Percentiles rank a stretch among this genome's conserved stretches.
Conservation (phyloP, 2,329 filamentous ascomycete species). For the Alternaria arborescens region DNA sequence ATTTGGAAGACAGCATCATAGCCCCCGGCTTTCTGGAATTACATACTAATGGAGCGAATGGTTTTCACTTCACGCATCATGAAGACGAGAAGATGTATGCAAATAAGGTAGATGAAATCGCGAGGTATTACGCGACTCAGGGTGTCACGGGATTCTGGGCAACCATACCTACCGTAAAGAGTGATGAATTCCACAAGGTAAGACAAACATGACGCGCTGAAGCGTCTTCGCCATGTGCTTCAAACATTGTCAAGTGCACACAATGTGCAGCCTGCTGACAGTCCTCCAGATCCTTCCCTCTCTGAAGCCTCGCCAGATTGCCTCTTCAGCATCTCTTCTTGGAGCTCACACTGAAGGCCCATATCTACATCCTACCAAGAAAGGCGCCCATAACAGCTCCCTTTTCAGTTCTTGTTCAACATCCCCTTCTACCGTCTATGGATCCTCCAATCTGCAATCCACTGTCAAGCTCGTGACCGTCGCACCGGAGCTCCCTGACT, state of each 20-base stretch:
- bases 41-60: slow-evolving; percentile 63
- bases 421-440: slow-evolving; percentile 55
- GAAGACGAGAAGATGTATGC: slow-evolving; percentile 54
- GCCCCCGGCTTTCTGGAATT: slow-evolving; percentile 65
- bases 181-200: slow-evolving; percentile 57
- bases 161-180: slow-evolving; percentile 61
- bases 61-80: slow-evolving; percentile 64
- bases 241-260: background rate
- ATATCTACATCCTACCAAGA: slow-evolving; percentile 62
- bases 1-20: slow-evolving; percentile 60
- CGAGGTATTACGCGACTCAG: slow-evolving; percentile 59
- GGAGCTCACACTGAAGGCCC: slow-evolving; percentile 67
- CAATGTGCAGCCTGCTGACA: slow-evolving; percentile 14
- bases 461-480: slow-evolving; percentile 62
- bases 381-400: slow-evolving; percentile 61
- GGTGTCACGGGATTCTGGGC: slow-evolving; percentile 65
- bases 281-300: slow-evolving; percentile 57
- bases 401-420: slow-evolving; percentile 54
- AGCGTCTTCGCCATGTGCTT: background rate
- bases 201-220: background rate
- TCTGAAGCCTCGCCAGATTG: slow-evolving; percentile 55
- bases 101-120: slow-evolving; percentile 57
- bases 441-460: slow-evolving; percentile 51
- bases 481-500: slow-evolving; percentile 61
- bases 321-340: slow-evolving; percentile 59